Conservation (phyloP, 495 filamentous ascomycete species). For the Neurospora tetraspora region DNA sequence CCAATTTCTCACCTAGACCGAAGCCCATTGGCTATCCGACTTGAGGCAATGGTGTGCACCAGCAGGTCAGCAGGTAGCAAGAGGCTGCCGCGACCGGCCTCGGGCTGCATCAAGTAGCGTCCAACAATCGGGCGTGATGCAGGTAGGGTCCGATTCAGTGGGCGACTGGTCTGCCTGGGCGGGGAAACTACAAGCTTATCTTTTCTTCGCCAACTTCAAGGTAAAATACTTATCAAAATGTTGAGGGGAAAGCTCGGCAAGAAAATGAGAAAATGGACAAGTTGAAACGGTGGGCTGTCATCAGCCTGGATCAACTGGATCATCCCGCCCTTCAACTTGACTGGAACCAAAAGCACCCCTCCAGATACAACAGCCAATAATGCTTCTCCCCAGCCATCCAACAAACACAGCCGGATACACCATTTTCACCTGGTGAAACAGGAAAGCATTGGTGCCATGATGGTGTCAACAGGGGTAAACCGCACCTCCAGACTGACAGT, state of each 20-base stretch:
- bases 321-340: constrained; percentile 10
- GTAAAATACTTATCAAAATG: neutral
- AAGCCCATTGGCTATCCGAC: neutral
- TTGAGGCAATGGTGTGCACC: neutral
- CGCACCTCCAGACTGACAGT: neutral
- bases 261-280: neutral
- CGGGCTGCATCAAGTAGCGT: neutral
- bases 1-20: neutral
- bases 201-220: neutral
- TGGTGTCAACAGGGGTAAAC: constrained; percentile 10
- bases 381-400: constrained; percentile 34
- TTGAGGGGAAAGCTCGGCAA: neutral
- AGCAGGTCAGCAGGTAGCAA: neutral
- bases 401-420: constrained; percentile 14
- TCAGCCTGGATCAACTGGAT: neutral
- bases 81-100: neutral
- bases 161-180: neutral
- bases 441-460: neutral
- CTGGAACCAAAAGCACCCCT: constrained; percentile 4
- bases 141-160: neutral
- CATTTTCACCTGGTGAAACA: constrained; percentile 4
- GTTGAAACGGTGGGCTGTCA: neutral
- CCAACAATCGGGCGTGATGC: neutral
- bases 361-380: constrained; percentile 26
- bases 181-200: neutral